Conservation (phyloP, 768 basidiomycete genomes). For the Tephrocybe sp. region DNA sequence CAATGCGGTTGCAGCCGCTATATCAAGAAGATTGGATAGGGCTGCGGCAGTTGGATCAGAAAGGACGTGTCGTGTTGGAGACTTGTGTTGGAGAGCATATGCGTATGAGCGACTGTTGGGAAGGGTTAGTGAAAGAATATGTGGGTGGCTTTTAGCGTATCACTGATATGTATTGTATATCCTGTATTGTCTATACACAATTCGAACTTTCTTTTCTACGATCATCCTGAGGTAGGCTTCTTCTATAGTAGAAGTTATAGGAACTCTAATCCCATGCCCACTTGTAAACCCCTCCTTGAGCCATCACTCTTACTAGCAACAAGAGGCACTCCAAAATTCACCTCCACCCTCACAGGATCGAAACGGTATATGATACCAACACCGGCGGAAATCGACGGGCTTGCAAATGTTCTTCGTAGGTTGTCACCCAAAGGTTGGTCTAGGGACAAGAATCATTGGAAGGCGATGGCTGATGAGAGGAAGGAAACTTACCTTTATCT, state of each 20-base stretch:
- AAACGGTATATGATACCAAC: slow-evolving; percentile 83
- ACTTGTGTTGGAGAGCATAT: slow-evolving; percentile 78
- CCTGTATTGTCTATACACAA: neutral
- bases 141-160: slow-evolving; percentile 26
- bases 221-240: no score
- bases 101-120: slow-evolving; percentile 67
- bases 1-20: slow-evolving; percentile 72
- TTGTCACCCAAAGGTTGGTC: slow-evolving; percentile 39
- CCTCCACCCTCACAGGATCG: slow-evolving; percentile 81
- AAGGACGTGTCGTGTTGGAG: slow-evolving; percentile 55
- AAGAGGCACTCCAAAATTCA: slow-evolving; percentile 86
- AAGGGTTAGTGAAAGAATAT: slow-evolving; percentile 45
- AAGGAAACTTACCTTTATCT: slow-evolving; percentile 47
- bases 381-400: slow-evolving; percentile 78
- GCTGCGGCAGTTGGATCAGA: slow-evolving; percentile 66
- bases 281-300: slow-evolving; percentile 67
- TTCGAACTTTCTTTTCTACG: no score
- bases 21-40: slow-evolving; percentile 86
- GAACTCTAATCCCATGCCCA: slow-evolving; percentile 82
- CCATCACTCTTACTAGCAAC: slow-evolving; percentile 69
- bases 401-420: slow-evolving; percentile 38
- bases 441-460: slow-evolving; percentile 18
- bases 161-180: neutral
- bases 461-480: neutral
- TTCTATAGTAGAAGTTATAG: slow-evolving; percentile 2